Percentiles rank a stretch among this genome's conserved stretches.
Conservation (phyloP, 257 asterid genomes). For the Primulina tabacum region DNA sequence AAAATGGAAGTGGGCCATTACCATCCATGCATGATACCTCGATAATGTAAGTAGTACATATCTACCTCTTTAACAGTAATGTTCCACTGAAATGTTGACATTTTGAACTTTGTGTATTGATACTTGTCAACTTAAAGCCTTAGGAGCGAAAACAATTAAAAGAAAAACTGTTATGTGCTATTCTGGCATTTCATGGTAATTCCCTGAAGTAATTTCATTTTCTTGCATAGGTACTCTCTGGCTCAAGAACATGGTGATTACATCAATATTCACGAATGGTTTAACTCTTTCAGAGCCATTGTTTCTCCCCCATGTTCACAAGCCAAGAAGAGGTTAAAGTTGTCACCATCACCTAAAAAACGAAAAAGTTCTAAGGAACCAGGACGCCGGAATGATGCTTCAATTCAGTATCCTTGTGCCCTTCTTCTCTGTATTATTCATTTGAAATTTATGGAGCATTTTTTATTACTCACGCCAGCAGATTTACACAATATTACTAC, state of each 20-base stretch:
- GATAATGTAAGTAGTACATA: constrained; percentile 53
- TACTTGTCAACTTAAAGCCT: constrained; percentile 1
- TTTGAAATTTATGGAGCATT: constrained; percentile 6
- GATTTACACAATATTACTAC: neutral
- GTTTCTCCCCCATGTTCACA: constrained; percentile 37
- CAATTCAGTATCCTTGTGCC: constrained; percentile 73
- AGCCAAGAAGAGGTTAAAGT: constrained; percentile 47
- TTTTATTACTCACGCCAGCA: neutral
- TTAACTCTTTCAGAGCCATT: constrained; percentile 68
- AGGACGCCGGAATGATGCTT: constrained; percentile 48
- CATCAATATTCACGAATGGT: constrained; percentile 92
- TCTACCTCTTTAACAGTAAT: constrained; percentile 1
- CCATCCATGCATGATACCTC: constrained; percentile 85
- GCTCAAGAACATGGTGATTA: constrained; percentile 96
- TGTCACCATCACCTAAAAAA: constrained; percentile 69
- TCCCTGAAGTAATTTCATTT: constrained; percentile 8
- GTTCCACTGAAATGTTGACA: neutral
- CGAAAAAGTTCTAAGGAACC: constrained; percentile 37
- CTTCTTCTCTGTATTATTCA: neutral
- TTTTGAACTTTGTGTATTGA: neutral
- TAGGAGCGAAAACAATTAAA: neutral
- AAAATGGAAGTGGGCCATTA: constrained; percentile 34
- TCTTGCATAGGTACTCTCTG: constrained; percentile 62
- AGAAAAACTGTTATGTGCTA: neutral
- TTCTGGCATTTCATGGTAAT: neutral